Evolutionary conservation across 768 basidiomycete genomes (phyloP).

Genomic region (Neoboletus brunneissimus): DNA sequence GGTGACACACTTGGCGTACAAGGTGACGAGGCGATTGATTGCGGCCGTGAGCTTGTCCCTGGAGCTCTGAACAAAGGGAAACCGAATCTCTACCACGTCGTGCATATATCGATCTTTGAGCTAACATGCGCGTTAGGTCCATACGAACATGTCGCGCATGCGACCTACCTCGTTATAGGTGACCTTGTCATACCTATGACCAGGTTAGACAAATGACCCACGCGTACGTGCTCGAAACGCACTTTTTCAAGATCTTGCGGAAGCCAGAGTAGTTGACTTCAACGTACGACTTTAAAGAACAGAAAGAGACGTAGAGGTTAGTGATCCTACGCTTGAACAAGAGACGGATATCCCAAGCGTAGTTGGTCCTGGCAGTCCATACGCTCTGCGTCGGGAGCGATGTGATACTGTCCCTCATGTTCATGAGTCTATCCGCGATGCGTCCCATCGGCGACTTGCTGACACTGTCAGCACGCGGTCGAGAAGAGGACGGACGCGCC

Average conservation of each 20-base stretch:
- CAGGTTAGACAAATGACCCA: neutral
- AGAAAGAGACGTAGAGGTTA: conserved; percentile 71
- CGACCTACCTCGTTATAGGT: conserved; percentile 59
- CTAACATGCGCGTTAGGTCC: conserved; percentile 31
- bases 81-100: conserved; percentile 58
- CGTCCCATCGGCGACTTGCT: conserved; percentile 36
- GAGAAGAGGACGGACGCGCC: conserved; percentile 21
- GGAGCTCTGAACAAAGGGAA: conserved; percentile 65
- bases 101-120: conserved; percentile 79
- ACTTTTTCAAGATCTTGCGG: conserved; percentile 96
- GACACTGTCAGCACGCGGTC: conserved; percentile 21
- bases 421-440: conserved; percentile 49
- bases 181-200: conserved; percentile 88
- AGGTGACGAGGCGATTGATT: conserved; percentile 55
- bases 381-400: conserved; percentile 49
- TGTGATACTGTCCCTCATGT: conserved; percentile 51
- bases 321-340: conserved; percentile 90
- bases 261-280: conserved; percentile 93
- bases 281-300: conserved; percentile 79
- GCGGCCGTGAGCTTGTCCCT: conserved; percentile 61
- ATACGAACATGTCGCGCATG: neutral
- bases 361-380: conserved; percentile 78
- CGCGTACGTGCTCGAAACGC: conserved; percentile 20
- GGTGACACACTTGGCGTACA: conserved; percentile 87
- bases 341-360: conserved; percentile 78